These are phyloP conservation scores for Macrocybe gigantea DNA, from an alignment of 768 basidiomycete genomes.

Conservation along the genomic window DNA sequence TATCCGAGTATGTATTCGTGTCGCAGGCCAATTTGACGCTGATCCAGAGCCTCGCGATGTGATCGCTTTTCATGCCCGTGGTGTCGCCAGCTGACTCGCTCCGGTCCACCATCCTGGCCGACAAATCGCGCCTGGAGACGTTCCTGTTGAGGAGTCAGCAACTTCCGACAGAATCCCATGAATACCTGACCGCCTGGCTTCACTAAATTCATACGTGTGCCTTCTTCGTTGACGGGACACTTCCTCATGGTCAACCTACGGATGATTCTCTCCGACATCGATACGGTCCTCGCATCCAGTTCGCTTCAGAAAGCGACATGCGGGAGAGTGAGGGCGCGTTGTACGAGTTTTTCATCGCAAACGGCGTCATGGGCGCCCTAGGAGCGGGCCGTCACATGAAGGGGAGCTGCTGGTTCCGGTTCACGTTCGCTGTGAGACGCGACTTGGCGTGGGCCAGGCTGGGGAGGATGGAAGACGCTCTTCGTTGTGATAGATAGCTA, in stretches of 20 bases:
- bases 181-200: slow-evolving; percentile 17
- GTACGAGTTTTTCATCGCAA: neutral
- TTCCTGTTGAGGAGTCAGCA: slow-evolving; percentile 13
- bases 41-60: slow-evolving; percentile 10
- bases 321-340: slow-evolving; percentile 3
- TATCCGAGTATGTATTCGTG: slow-evolving; percentile 12
- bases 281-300: neutral
- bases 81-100: slow-evolving; percentile 15
- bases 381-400: slow-evolving; percentile 1
- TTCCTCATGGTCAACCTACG: slow-evolving; percentile 14
- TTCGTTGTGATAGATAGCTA: slow-evolving; percentile 1
- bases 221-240: slow-evolving; percentile 11
- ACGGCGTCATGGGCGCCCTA: slow-evolving; percentile 1
- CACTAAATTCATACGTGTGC: slow-evolving; percentile 14
- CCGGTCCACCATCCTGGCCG: slow-evolving; percentile 15
- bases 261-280: slow-evolving; percentile 1
- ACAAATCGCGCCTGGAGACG: slow-evolving; percentile 8
- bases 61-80: slow-evolving; percentile 13
- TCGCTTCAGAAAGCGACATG: slow-evolving; percentile 1
- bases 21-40: slow-evolving; percentile 14
- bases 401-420: slow-evolving; percentile 6
- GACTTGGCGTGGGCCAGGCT: slow-evolving; percentile 5
- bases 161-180: slow-evolving; percentile 13
- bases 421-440: slow-evolving; percentile 6
- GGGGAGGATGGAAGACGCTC: slow-evolving; percentile 6